These are phyloP conservation scores for Lasiosphaeria hispida DNA, from an alignment of 495 filamentous ascomycete species.

Conservation along the genomic window DNA sequence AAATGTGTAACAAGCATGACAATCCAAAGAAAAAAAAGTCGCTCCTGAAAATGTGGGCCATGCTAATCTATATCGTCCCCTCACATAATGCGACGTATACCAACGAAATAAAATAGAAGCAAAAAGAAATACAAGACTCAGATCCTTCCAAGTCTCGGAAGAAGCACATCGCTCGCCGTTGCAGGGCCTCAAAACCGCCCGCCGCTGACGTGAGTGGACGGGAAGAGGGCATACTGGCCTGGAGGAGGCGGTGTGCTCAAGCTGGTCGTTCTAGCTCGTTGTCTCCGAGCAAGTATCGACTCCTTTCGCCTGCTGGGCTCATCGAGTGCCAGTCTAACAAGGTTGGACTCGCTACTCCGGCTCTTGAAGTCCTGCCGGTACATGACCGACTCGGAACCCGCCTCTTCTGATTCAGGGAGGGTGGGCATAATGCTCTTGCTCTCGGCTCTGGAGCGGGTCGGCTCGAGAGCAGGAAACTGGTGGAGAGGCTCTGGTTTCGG, in stretches of 20 bases:
- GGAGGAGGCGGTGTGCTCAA: slow-evolving; percentile 40
- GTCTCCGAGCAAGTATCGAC: slow-evolving; percentile 23
- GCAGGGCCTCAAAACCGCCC: slow-evolving; percentile 21
- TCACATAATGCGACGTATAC: no score
- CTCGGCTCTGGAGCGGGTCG: slow-evolving; percentile 18
- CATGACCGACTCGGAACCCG: neutral
- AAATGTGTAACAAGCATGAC: no score
- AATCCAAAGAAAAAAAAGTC: no score
- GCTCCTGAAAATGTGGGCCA: no score
- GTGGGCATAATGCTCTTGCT: slow-evolving; percentile 31
- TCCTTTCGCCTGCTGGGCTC: slow-evolving; percentile 28
- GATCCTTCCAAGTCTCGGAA: no score
- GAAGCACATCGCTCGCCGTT: no score
- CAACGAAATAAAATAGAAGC: no score
- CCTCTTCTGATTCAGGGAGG: slow-evolving; percentile 31
- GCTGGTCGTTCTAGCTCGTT: slow-evolving; percentile 34
- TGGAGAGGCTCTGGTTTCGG: slow-evolving; percentile 27
- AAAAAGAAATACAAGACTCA: no score
- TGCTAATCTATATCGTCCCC: no score
- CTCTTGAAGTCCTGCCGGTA: slow-evolving; percentile 23
- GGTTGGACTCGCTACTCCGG: slow-evolving; percentile 33
- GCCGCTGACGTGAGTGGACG: slow-evolving; percentile 24
- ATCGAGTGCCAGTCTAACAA: slow-evolving; percentile 21
- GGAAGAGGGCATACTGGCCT: slow-evolving; percentile 43
- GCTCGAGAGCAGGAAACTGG: slow-evolving; percentile 26